These are phyloP conservation scores for Arthrinium phaeospermum DNA, from an alignment of 2,329 filamentous ascomycete genomes.

Conservation along the genomic window DNA sequence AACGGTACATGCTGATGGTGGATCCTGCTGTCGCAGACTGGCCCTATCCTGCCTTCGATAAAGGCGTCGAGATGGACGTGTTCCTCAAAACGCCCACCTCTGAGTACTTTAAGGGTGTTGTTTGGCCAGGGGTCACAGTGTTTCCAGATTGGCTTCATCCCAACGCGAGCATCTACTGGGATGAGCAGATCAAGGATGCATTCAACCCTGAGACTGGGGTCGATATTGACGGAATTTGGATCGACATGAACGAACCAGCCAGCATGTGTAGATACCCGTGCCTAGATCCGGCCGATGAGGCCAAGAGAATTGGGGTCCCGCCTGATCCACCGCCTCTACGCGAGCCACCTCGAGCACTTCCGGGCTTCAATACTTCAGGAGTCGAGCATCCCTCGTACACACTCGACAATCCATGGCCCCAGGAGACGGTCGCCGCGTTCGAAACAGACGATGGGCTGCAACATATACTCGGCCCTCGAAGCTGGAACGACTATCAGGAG, in stretches of 20 bases:
- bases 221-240: slow-evolving; percentile 80
- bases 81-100: slow-evolving; percentile 47
- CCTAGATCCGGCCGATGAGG: slow-evolving; percentile 45
- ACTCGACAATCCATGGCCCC: background rate
- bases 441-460: slow-evolving; percentile 61
- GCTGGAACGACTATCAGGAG: slow-evolving; percentile 41
- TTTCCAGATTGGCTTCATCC: slow-evolving; percentile 80
- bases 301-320: slow-evolving; percentile 52
- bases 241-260: slow-evolving; percentile 68
- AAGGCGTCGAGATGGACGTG: slow-evolving; percentile 49
- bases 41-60: slow-evolving; percentile 49
- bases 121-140: slow-evolving; percentile 77
- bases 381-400: background rate
- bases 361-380: background rate
- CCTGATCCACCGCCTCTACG: slow-evolving; percentile 68
- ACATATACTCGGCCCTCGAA: slow-evolving; percentile 57
- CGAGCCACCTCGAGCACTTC: slow-evolving; percentile 51
- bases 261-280: slow-evolving; percentile 62
- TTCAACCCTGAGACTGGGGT: slow-evolving; percentile 69
- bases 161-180: slow-evolving; percentile 71
- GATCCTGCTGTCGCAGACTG: slow-evolving; percentile 64
- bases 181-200: slow-evolving; percentile 67
- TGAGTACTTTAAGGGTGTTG: slow-evolving; percentile 61
- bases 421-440: background rate
- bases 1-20: slow-evolving; percentile 77